phyloP scores from a whole-genome alignment of 1,284 basidiomycete genomes.

The Trichosporon asahii region DNA sequence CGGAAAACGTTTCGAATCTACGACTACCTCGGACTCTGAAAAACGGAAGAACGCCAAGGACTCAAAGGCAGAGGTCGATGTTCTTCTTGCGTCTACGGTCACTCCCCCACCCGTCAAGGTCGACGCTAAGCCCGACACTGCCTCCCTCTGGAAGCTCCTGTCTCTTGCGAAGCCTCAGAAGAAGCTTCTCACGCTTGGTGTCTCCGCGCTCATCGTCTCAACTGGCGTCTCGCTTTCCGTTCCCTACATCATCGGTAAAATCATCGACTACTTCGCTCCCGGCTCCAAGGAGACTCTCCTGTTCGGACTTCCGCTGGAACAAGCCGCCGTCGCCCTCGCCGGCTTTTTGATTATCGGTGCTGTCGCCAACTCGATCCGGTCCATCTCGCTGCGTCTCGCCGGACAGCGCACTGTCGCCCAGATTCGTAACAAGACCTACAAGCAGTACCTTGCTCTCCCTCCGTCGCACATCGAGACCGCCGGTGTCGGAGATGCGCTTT shows the following conservation, averaged over 20 bases:
- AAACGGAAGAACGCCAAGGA: neutral
- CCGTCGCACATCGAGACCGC: conserved; percentile 48
- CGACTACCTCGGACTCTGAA: neutral
- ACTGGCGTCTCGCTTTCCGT: conserved; percentile 45
- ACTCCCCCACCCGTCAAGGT: conserved; percentile 6
- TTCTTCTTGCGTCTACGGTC: conserved; percentile 1
- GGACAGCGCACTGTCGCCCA: conserved; percentile 47
- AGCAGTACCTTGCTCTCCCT: conserved; percentile 45
- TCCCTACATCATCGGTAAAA: conserved; percentile 47
- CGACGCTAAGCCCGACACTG: conserved; percentile 37
- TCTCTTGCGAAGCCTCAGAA: conserved; percentile 48
- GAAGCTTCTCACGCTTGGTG: conserved; percentile 40
- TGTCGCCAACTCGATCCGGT: conserved; percentile 44
- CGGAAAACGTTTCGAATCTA: conserved; percentile 6
- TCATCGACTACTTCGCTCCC: conserved; percentile 50
- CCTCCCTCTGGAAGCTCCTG: conserved; percentile 43
- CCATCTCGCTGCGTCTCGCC: conserved; percentile 43
- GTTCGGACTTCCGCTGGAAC: conserved; percentile 46
- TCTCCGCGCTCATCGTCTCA: conserved; percentile 39
- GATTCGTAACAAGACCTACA: conserved; percentile 49
- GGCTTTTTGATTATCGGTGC: conserved; percentile 42
- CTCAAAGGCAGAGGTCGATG: conserved; percentile 11
- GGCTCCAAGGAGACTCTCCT: conserved; percentile 42
- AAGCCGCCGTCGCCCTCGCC: conserved; percentile 38
- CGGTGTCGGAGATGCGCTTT: conserved; percentile 49